Evolutionary conservation across 2,329 filamentous ascomycete genomes (phyloP), one percentile per base, ranked within the genome.

Genomic region (Stachybotrys echinatus): DNA sequence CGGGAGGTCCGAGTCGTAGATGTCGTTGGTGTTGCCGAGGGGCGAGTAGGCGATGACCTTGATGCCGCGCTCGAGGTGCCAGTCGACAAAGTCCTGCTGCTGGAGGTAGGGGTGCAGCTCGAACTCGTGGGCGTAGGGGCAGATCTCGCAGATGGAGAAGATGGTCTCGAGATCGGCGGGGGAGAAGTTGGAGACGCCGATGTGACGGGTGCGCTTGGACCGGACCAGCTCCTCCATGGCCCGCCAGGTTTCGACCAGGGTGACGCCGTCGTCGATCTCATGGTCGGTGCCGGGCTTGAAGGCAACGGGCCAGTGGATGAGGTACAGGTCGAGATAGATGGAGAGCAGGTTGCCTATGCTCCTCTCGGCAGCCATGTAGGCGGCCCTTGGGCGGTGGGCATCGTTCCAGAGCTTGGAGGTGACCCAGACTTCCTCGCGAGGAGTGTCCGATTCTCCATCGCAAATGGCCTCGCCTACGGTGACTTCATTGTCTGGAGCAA

Each of bases 71-170:
- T 55, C 50, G 27, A 48, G 44, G 7, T 65, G 60, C 45, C 54
- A 62, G 31, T 62, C 57, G 2, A 62, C 60, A 2, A 61, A 62
- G 0, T 48, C 43, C 20, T 62, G 59, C 37, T 62, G 60, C 40
- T 62, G 71, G n/a, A 77, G 77, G 70, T 84, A 83, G 23, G 81
- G 81, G 66, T 85, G 81, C 8, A 83, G 73, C 61, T 85, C 82
- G 48, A 67, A 57, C 48, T 62, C 55, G 52, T 62, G 60, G 1
- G 60, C 60, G 23, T 63, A 59, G 1, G 57, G 57, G 2, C 52
- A 54, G 44, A 75, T 62, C 55, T 54, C 55, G 45, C 56, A 54
- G 27, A 61, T 39, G 6, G 55, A 61, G 39, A 74, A 57, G 50
- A 81, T 68, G 49, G 69, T 60, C 54, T 77, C 65, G 14, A 81